Evolutionary conservation across 1,139 yeast genomes (phyloP).

Genomic region (Geotrichum citri-aurantii): DNA sequence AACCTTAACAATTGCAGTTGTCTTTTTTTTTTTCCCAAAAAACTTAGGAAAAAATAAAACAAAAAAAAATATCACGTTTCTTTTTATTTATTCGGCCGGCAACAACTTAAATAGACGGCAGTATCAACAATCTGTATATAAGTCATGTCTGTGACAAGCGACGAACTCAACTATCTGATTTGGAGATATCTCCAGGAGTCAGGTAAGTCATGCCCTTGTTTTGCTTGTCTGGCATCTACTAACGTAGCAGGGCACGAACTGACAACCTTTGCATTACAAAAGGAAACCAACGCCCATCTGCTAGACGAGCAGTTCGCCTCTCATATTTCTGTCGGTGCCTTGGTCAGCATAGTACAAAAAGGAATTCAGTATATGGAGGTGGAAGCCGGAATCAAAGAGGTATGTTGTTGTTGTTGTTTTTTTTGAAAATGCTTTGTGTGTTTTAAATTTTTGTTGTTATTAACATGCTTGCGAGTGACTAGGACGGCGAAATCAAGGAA

Average conservation of each 20-base stretch:
- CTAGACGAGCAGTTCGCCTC: conserved; percentile 49
- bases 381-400: conserved; percentile 43
- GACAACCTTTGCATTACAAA: conserved; percentile 75
- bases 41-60: too few species aligned
- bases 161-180: conserved; percentile 80
- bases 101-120: not conserved
- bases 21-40: not conserved
- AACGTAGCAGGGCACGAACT: conserved; percentile 45
- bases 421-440: conserved; percentile 5
- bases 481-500: conserved; percentile 22
- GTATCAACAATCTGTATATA: not conserved
- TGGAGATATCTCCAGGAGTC: conserved; percentile 93
- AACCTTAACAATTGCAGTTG: not conserved
- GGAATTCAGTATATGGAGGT: conserved; percentile 69
- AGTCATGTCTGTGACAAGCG: conserved; percentile 75
- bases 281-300: conserved; percentile 59
- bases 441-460: not conserved
- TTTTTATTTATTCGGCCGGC: not conserved
- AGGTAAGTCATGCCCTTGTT: conserved; percentile 40
- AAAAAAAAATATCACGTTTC: too few species aligned
- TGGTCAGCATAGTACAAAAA: conserved; percentile 76
- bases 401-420: conserved; percentile 26
- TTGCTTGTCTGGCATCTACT: conserved; percentile 4
- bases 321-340: conserved; percentile 61
- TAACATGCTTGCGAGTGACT: not conserved